Evolutionary conservation across 306 rosid genomes (phyloP).

Genomic region (Mucuna pruriens): DNA sequence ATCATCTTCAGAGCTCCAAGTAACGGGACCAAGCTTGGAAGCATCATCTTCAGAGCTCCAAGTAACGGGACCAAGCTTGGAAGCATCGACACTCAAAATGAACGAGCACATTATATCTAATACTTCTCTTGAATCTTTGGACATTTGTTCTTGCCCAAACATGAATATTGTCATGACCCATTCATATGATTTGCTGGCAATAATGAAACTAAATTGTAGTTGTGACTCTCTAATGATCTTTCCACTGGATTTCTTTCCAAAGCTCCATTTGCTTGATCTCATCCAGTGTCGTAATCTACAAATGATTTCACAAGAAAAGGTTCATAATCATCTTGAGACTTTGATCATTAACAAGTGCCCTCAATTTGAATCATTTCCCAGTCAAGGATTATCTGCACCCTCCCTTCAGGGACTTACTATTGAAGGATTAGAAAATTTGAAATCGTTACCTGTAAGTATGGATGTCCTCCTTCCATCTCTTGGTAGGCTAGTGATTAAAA

Average conservation of each 20-base stretch:
- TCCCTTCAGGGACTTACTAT: neutral
- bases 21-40: no score
- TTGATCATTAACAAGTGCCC: neutral
- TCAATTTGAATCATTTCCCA: neutral
- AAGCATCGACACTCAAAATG: neutral
- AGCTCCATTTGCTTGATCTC: neutral
- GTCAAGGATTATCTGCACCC: neutral
- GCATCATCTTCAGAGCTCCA: no score
- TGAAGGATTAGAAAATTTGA: neutral
- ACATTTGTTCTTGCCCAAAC: neutral
- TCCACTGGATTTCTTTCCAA: neutral
- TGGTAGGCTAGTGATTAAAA: neutral
- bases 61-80: no score
- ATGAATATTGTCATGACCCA: neutral
- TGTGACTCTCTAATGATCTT: neutral
- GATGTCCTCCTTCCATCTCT: neutral
- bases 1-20: no score
- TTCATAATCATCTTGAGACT: neutral
- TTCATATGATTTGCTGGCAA: neutral
- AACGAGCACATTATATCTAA: neutral
- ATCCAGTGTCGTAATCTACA: neutral
- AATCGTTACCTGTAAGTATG: neutral
- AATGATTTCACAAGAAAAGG: neutral
- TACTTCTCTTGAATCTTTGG: neutral
- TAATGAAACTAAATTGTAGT: neutral